Evolutionary conservation across 2,329 filamentous ascomycete species (phyloP).

Genomic region (Tolypocladium tropicale): DNA sequence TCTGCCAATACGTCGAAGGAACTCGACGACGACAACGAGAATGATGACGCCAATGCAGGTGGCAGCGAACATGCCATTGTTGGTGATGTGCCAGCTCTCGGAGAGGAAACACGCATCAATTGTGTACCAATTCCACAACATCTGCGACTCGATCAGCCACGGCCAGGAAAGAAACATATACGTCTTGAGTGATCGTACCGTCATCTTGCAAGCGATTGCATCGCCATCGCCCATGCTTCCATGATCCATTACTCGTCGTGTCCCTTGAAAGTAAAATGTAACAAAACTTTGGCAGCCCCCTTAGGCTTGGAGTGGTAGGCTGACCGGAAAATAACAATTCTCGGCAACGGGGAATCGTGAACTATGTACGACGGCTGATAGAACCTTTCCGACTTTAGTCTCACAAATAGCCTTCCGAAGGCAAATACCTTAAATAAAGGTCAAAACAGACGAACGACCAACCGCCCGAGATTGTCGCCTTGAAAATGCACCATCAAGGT

Average conservation of each 20-base stretch:
- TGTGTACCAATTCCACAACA: conserved; percentile 73
- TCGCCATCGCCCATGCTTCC: conserved; percentile 8
- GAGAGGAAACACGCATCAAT: conserved; percentile 65
- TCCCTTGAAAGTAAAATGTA: not conserved
- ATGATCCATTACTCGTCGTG: conserved; percentile 11
- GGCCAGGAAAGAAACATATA: not conserved
- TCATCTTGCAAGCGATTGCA: conserved; percentile 19
- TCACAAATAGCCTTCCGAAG: not conserved
- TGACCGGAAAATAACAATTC: no score
- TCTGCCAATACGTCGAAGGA: conserved; percentile 57
- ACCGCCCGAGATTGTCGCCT: not conserved
- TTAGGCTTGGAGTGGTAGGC: not conserved
- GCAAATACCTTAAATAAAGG: not conserved
- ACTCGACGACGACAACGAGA: conserved; percentile 61
- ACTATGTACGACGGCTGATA: not conserved
- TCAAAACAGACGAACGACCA: not conserved
- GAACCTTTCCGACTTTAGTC: not conserved
- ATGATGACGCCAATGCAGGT: conserved; percentile 67
- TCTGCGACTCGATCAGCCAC: conserved; percentile 32
- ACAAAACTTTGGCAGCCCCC: no score
- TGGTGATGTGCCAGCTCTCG: conserved; percentile 60
- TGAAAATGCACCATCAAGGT: not conserved
- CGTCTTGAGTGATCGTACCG: conserved; percentile 11
- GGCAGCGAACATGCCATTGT: conserved; percentile 62
- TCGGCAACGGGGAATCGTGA: no score